Percentiles rank a stretch among this genome's conserved stretches.
Conservation (phyloP, 2,329 filamentous ascomycete genomes). For the Teratosphaeria zuluensis region DNA sequence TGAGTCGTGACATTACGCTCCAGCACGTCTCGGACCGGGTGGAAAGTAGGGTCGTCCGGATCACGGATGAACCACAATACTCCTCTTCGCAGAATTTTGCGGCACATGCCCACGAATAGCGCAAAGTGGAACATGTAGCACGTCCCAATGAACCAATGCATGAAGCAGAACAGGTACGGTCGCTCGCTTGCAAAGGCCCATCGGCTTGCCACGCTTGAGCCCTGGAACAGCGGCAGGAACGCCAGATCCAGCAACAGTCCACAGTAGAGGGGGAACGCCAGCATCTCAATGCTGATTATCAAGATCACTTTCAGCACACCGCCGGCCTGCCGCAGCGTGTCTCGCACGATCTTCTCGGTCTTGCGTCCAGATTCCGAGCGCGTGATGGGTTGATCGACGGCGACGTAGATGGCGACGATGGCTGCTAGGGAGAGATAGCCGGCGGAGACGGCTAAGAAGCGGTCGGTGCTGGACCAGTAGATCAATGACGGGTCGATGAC, state of each 20-base stretch:
- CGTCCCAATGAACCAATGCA: conserved; percentile 97
- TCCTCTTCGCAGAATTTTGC: conserved; percentile 90
- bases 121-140: conserved; percentile 99
- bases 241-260: conserved; percentile 83
- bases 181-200: conserved; percentile 67
- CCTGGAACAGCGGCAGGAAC: conserved; percentile 77
- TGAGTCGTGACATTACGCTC: conserved; percentile 89
- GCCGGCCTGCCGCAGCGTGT: conserved; percentile 81
- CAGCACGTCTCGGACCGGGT: conserved; percentile 91
- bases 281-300: conserved; percentile 98
- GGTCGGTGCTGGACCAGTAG: conserved; percentile 43
- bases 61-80: conserved; percentile 97
- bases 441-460: conserved; percentile 62
- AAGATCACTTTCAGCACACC: conserved; percentile 96
- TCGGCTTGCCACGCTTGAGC: conserved; percentile 66
- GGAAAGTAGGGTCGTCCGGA: conserved; percentile 95
- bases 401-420: conserved; percentile 69
- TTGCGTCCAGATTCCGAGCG: conserved; percentile 47
- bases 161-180: conserved; percentile 84
- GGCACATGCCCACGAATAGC: conserved; percentile 96
- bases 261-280: conserved; percentile 92
- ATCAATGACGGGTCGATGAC: conserved; percentile 30
- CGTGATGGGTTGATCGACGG: conserved; percentile 62
- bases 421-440: conserved; percentile 73
- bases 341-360: conserved; percentile 66